Evolutionary conservation across 331 rosid species (phyloP), one percentile per base, ranked within the genome.

Genomic region (Telfairia occidentalis): DNA sequence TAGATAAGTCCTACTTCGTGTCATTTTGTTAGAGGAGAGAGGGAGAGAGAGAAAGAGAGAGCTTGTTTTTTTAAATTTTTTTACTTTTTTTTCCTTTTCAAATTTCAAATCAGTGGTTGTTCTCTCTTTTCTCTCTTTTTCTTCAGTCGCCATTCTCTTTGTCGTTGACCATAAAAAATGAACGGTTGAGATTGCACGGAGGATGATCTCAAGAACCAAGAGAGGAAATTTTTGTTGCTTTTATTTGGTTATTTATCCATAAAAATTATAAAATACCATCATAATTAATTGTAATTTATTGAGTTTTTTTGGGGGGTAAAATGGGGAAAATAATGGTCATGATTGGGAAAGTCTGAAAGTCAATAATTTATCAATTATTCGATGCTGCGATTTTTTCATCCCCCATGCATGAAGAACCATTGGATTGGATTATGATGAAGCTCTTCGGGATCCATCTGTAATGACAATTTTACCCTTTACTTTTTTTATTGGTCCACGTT

Each of bases 171-270:
- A 70, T 73, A 3, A 6, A 76, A 69, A 60, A 78, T 74, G 71
- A 45, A 78, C 73, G 86, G 84, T 53, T 75, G 74, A 34, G 84
- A 77, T 79, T 70, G 79, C 78, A 35, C 26, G 29, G 46, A 58
- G 29, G 57, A 60, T 16, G 49, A 57, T 75, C 53, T 34, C 21
- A 16, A 7, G 30, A 26, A 26, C 2, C 43, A 55, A 32, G 58
- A 80, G 77, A 9, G 58, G 21, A 24, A 16, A 46, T 30, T 65
- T 57, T 50, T 18, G 1, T 45, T 23, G 16, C 4, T 5, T 8
- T 48, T 18, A 6, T 4, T 73, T 73, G 1, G 38, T 72, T 70
- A 30, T 70, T 38, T 9, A 8, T 59, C 32, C 16, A n/a, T 7
- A 24, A 1, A 19, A 9, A 19, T 11, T 26, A 10, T 2, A 42